These are phyloP conservation scores for Biscutella laevigata DNA, from an alignment of 441 rosid species.

Conservation along the genomic window DNA sequence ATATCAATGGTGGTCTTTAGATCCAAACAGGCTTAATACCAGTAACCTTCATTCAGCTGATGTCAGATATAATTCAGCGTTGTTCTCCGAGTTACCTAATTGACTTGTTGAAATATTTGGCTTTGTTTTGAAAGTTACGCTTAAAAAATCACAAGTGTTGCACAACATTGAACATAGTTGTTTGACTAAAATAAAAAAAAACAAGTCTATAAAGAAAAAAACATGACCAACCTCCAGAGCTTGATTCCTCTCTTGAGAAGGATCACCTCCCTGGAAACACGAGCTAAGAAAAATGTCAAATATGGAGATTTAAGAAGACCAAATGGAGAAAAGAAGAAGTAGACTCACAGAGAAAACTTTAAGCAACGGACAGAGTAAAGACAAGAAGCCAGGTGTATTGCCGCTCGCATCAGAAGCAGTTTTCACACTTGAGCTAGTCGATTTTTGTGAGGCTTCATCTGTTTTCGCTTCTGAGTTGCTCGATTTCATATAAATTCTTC, in stretches of 20 bases:
- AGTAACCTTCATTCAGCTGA: background rate
- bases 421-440: background rate
- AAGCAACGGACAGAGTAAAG: constrained; percentile 75
- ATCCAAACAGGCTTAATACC: background rate
- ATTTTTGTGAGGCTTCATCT: background rate
- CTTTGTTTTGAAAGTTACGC: background rate
- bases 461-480: constrained; percentile 21
- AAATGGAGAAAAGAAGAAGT: background rate
- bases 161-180: background rate
- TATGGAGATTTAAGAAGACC: background rate
- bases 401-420: constrained; percentile 1
- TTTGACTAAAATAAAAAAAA: background rate
- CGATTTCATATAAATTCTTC: constrained; percentile 26
- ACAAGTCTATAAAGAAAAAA: background rate
- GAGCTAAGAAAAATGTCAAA: background rate
- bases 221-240: constrained; percentile 46
- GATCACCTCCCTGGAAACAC: constrained; percentile 60
- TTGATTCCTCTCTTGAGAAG: constrained; percentile 51
- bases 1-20: background rate
- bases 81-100: background rate
- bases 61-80: background rate
- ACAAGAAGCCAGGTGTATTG: constrained; percentile 47
- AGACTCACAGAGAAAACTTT: constrained; percentile 62
- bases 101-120: background rate
- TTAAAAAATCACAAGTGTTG: background rate